Evolutionary conservation across 2,329 filamentous ascomycete species (phyloP), one percentile per base, ranked within the genome.

Genomic region (Polychaeton citri): DNA sequence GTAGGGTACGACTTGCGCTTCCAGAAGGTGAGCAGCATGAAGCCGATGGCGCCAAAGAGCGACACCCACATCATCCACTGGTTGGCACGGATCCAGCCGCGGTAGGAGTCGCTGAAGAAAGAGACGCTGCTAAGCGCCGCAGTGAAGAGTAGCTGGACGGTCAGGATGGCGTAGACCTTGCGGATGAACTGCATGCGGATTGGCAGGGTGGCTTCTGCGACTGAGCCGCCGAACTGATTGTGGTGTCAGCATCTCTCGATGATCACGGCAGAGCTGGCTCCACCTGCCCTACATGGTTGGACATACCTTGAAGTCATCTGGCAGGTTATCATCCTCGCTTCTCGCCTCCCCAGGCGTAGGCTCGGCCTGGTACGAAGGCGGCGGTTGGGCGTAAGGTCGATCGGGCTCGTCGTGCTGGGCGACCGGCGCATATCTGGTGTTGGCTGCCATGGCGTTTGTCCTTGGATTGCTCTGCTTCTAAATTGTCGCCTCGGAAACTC

Each of bases 101-200:
- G 84, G 69, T 96, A 98, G 38, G 68, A 64, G 8, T 62, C 52
- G 63, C 75, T 92, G 63, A 84, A 82, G 71, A 96, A 96, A 47
- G 81, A 90, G 49, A 95, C 63, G 42, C 79, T 74, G 64, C 81
- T 86, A 47, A 96, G 70, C 43, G 73, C 71, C 24, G 79, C 81
- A 6, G 90, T 98, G 39, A 80, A 76, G 54, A 96, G 68, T 36
- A 98, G 77, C 60, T 98, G 90, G 35, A 85, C 77, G n/a, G 90
- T 93, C 64, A 98, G 71, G 61, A 98, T 98, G 40, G 86, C 81
- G 65, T 98, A 98, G 56, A 98, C 90, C 69, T 96, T 96, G 62
- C 53, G 51, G 39, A 56, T 54, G 44, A 56, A 87, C 80, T 51
- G 94, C 72, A 61, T 95, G 49, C 88, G 82, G 57, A 98, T 94